Base-by-base conservation (phyloP, 768 basidiomycete species). In the Suillus fuscotomentosus region DNA sequence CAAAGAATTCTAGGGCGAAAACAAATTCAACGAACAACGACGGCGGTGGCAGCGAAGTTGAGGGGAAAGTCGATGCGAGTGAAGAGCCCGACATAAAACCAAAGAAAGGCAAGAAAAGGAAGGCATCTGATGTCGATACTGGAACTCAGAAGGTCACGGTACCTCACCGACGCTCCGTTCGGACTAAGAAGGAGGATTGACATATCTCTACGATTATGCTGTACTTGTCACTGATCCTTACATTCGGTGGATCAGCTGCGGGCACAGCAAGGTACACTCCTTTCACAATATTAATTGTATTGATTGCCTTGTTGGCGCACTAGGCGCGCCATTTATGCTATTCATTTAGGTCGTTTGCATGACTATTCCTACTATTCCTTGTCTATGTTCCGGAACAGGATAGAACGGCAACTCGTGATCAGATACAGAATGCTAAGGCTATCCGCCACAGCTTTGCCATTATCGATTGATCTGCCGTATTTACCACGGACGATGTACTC, bases 51-150 rank as follows among this genome's bases (percentile, higher is more conserved):
- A 31, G 45, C 27, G 38, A 39, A 31, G n/a, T n/a, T 20, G 38
- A 55, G 11, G 64, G 60, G 60, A 56, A 60, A 31, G 34, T 61
- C 69, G 64, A 48, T 62, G 22, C 62, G 65, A 39, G 38, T 24
- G 48, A 17, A 20, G 22, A 63, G 41, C 57, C 45, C 48, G 61
- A 53, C 59, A 54, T 47, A 13, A 38, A 56, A 22, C 41, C 55
- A 27, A 64, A 22, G 20, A 65, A 38, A 41, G 64, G 65, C n/a
- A 68, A 63, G 63, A 76, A 77, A 66, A 69, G 76, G 68, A 75
- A 68, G 57, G 57, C 2, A 39, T 57, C 65, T 20, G 39, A 48
- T n/a, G 53, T 13, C 14, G 3, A 60, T n/a, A 39, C 60, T 38
- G 51, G 38, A 55, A 62, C 64, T 41, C 59, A 42, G 20, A 66